Evolutionary conservation across 2,329 filamentous ascomycete species (phyloP), one percentile per base, ranked within the genome.

Genomic region (Pyrenophora graminea): DNA sequence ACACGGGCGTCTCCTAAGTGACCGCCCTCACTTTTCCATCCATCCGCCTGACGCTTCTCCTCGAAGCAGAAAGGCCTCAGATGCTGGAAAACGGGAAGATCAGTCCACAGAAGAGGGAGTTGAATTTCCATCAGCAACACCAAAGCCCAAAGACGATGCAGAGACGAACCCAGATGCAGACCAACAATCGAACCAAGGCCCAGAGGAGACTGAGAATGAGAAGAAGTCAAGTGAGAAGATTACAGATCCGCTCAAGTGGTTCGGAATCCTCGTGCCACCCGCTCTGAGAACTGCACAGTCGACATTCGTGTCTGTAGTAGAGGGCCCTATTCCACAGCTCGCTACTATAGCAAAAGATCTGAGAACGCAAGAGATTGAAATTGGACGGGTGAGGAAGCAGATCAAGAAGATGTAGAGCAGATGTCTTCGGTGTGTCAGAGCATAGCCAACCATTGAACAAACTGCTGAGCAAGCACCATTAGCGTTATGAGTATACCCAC

Each of bases 331-430:
- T 2, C 81, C 85, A 1, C 73, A 73, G 33, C 74, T 91, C 7
- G 79, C 79, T 6, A 80, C 79, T 1, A 70, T 89, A n/a, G 77
- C 79, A 31, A 77, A 78, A 23, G 80, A 84, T 62, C 85, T 93
- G 81, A 77, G 78, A 12, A 73, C 74, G n/a, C 68, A 89, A 4
- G 88, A 91, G 74, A 84, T 86, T 44, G 82, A 88, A 59, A 85
- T 93, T 46, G 79, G 87, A 32, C 77, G 87, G 50, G 47, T 75
- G 42, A 73, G 79, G 58, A 83, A 82, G 62, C 67, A 70, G 18
- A 66, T 79, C 4, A 72, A 72, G 57, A 79, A 75, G 59, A 19
- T 63, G 12, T 67, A 49, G 32, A 36, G 38, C 10, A 21, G 2
- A 5, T 13, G 27, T 30, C 27, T 30, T 30, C 9, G 12, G 4